Evolutionary conservation across 352 stramenopile species (phyloP).

Genomic region (Globisporangium ultimum): DNA sequence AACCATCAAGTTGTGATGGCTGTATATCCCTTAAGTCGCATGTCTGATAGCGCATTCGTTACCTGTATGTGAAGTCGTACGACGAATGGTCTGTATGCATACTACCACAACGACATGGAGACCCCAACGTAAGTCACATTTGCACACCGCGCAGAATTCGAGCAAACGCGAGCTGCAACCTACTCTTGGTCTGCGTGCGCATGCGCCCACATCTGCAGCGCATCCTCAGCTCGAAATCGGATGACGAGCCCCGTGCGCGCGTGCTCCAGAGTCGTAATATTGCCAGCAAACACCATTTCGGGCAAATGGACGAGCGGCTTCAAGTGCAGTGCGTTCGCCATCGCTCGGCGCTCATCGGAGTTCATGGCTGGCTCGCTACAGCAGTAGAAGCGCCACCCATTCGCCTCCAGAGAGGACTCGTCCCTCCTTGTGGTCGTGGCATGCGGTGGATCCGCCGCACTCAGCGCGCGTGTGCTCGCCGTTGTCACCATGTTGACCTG

Average conservation of each 20-base stretch:
- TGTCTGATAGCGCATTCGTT: not conserved
- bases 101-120: constrained; percentile 7
- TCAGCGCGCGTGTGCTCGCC: too few relatives aligned
- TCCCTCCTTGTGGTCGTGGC: not conserved
- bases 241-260: constrained; percentile 23
- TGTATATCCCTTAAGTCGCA: not conserved
- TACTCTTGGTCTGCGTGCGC: constrained; percentile 17
- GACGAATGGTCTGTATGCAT: constrained; percentile 28
- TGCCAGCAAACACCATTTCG: constrained; percentile 58
- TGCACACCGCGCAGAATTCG: not conserved
- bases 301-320: constrained; percentile 35
- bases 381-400: constrained; percentile 43
- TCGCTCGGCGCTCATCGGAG: constrained; percentile 26
- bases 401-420: constrained; percentile 22
- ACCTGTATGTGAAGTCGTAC: constrained; percentile 68
- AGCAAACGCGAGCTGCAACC: not conserved
- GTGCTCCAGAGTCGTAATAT: constrained; percentile 26
- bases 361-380: constrained; percentile 36
- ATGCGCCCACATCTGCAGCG: constrained; percentile 40
- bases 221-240: constrained; percentile 35
- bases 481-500: too few relatives aligned
- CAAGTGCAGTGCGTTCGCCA: constrained; percentile 29
- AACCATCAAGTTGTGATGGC: not conserved
- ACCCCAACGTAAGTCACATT: not conserved
- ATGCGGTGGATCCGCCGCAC: not conserved